A percentile compares a stretch with the other conserved stretches of the same genome.
Conservation (phyloP, 768 basidiomycete species). For the Tricholoma sp. region DNA sequence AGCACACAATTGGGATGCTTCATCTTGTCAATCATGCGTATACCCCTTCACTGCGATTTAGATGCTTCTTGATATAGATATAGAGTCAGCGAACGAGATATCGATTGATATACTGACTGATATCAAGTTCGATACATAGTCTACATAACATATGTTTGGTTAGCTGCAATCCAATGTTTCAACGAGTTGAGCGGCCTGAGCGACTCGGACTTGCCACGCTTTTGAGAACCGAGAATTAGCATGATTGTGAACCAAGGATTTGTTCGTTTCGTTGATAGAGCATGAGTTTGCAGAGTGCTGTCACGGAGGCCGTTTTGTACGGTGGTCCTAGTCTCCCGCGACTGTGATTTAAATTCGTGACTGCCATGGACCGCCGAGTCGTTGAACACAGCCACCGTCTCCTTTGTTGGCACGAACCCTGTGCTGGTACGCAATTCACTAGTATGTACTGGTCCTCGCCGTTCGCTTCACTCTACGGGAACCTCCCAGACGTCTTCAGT, state of each 20-base stretch:
- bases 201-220: no score
- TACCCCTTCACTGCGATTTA: neutral
- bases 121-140: no score
- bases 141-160: neutral
- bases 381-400: neutral
- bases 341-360: no score
- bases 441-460: constrained; percentile 1
- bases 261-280: no score
- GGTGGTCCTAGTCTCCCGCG: no score
- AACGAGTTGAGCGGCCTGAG: no score
- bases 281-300: no score
- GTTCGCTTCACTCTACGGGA: neutral
- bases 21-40: neutral
- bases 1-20: neutral
- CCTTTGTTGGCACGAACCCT: neutral
- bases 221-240: no score
- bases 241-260: no score
- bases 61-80: neutral
- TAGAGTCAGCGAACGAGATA: neutral
- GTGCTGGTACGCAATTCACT: neutral
- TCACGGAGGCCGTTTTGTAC: no score
- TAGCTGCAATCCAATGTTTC: neutral
- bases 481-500: neutral
- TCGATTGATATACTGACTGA: neutral
- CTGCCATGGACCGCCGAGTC: no score